Evolutionary conservation across 331 rosid genomes (phyloP).

Genomic region (Acacia pycnantha): DNA sequence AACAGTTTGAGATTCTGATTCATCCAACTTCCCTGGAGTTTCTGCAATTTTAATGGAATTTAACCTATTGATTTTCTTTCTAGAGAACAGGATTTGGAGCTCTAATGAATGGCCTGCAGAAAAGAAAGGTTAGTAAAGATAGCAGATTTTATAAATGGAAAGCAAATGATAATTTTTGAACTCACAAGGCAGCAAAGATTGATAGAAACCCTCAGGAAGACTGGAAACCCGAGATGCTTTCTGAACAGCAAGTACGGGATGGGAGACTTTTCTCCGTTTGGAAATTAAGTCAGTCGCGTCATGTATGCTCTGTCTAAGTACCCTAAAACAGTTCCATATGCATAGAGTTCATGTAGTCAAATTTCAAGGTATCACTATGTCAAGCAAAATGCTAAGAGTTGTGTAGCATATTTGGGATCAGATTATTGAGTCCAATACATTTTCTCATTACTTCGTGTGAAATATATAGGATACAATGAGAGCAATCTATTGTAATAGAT

Average conservation of each 20-base stretch:
- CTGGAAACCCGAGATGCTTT: constrained; percentile 34
- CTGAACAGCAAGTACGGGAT: constrained; percentile 36
- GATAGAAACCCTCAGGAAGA: constrained; percentile 47
- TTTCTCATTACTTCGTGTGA: too few species aligned
- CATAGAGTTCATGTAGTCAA: neutral
- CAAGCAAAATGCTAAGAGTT: constrained; percentile 17
- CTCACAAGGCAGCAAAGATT: constrained; percentile 69
- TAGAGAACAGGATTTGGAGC: constrained; percentile 43
- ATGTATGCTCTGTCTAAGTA: constrained; percentile 40
- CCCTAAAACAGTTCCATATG: constrained; percentile 51
- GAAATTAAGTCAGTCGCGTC: constrained; percentile 62
- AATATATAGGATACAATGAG: too few species aligned
- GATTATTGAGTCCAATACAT: too few species aligned
- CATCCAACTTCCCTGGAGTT: constrained; percentile 32
- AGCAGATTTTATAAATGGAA: constrained; percentile 8
- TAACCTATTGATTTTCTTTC: constrained; percentile 36
- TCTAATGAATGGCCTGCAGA: constrained; percentile 50
- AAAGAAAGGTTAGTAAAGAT: constrained; percentile 36
- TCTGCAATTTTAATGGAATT: constrained; percentile 30
- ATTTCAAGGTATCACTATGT: neutral
- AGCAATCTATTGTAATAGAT: too few species aligned
- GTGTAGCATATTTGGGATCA: too few species aligned
- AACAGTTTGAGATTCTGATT: constrained; percentile 31
- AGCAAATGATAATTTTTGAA: constrained; percentile 24
- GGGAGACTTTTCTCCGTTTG: constrained; percentile 45